Percentiles rank a stretch among this genome's conserved stretches.
phyloP scores from a whole-genome alignment of 176 grass and related monocot species.

The Dactylis glomerata region DNA sequence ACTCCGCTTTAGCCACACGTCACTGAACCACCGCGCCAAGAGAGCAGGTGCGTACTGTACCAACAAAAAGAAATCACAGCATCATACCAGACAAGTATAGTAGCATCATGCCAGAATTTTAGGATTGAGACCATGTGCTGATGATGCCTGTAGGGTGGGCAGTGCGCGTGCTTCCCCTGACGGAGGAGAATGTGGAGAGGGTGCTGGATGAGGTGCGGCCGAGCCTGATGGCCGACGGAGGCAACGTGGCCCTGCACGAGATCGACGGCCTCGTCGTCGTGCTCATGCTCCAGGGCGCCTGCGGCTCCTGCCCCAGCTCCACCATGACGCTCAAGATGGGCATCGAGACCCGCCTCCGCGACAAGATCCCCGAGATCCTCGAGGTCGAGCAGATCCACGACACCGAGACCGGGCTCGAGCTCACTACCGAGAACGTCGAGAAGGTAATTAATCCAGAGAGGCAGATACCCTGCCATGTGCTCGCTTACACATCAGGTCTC shows the following conservation, averaged over 20 bases:
- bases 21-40: neutral
- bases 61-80: neutral
- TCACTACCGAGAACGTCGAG: conserved; percentile 74
- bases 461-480: neutral
- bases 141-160: conserved; percentile 39
- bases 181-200: conserved; percentile 87
- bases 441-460: no score
- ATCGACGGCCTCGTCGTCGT: conserved; percentile 92
- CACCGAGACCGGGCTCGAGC: conserved; percentile 91
- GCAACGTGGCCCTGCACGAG: conserved; percentile 91
- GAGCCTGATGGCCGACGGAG: conserved; percentile 86
- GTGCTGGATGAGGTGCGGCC: conserved; percentile 84
- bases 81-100: neutral
- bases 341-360: conserved; percentile 83
- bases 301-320: conserved; percentile 96
- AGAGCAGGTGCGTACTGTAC: conserved; percentile 36
- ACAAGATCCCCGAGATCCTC: conserved; percentile 91
- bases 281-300: conserved; percentile 90
- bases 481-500: neutral
- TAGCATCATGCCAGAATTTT: neutral
- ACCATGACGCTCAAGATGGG: conserved; percentile 99
- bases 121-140: neutral
- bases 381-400: conserved; percentile 87
- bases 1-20: conserved; percentile 40
- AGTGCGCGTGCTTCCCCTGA: conserved; percentile 61